Conservation (phyloP, 2,329 filamentous ascomycete species). For the Cadophora sp. region DNA sequence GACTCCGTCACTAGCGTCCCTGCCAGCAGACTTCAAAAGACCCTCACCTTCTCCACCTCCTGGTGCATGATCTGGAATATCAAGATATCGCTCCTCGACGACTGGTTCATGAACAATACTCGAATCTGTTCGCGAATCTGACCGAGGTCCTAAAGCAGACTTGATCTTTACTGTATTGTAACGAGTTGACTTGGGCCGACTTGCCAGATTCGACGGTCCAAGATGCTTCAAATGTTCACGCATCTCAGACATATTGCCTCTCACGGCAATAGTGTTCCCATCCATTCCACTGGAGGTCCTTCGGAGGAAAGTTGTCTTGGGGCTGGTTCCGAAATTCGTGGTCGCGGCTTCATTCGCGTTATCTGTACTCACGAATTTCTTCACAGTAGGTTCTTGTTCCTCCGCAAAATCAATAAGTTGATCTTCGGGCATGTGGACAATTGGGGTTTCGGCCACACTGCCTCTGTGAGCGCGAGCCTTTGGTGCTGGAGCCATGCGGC, state of each 20-base stretch:
- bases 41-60: slow-evolving; percentile 61
- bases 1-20: slow-evolving; percentile 69
- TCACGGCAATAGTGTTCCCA: slow-evolving; percentile 61
- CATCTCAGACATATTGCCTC: slow-evolving; percentile 68
- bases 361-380: slow-evolving; percentile 30
- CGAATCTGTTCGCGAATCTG: slow-evolving; percentile 46
- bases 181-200: slow-evolving; percentile 66
- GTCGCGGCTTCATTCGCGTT: slow-evolving; percentile 29
- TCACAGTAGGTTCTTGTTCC: slow-evolving; percentile 43
- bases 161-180: slow-evolving; percentile 74
- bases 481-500: slow-evolving; percentile 67
- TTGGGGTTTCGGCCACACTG: slow-evolving; percentile 53
- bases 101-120: slow-evolving; percentile 49
- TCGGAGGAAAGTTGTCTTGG: slow-evolving; percentile 62
- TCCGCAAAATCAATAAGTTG: slow-evolving; percentile 55
- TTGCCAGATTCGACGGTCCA: slow-evolving; percentile 71
- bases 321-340: slow-evolving; percentile 39
- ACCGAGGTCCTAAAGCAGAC: slow-evolving; percentile 45
- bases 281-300: slow-evolving; percentile 62
- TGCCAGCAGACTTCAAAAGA: slow-evolving; percentile 58
- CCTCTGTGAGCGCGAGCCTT: slow-evolving; percentile 71
- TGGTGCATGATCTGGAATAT: slow-evolving; percentile 47
- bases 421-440: slow-evolving; percentile 44
- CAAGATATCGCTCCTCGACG: slow-evolving; percentile 50
- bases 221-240: slow-evolving; percentile 68